Percentiles rank a stretch among this genome's conserved stretches.
These are phyloP conservation scores for Epichloe hybrida DNA, from an alignment of 2,329 filamentous ascomycete genomes.

Conservation along the genomic window DNA sequence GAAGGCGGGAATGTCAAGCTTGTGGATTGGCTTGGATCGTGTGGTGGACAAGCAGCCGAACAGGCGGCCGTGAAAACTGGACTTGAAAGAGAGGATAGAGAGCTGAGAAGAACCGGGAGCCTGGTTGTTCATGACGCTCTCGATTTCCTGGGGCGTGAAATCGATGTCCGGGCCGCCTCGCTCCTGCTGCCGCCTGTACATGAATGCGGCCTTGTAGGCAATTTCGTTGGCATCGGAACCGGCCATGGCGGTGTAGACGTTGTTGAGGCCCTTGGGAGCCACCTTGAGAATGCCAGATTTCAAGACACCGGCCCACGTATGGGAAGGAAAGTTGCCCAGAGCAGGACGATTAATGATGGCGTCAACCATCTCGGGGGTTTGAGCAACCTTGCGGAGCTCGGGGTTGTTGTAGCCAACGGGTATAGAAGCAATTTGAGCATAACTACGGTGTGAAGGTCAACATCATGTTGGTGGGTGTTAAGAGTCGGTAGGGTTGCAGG, in stretches of 20 bases:
- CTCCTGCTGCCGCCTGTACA: constrained; percentile 72
- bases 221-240: constrained; percentile 91
- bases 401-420: constrained; percentile 90
- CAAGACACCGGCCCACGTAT: constrained; percentile 70
- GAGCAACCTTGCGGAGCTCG: constrained; percentile 53
- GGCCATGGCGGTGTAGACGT: constrained; percentile 82
- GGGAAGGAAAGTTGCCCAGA: constrained; percentile 78
- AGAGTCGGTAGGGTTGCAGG: not conserved
- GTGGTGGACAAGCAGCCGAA: constrained; percentile 82
- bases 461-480: not conserved
- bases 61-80: constrained; percentile 78
- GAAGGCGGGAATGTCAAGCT: constrained; percentile 87
- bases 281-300: constrained; percentile 69
- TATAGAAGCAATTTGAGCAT: constrained; percentile 87
- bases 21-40: constrained; percentile 86
- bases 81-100: constrained; percentile 80
- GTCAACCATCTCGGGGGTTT: constrained; percentile 64
- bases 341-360: constrained; percentile 81
- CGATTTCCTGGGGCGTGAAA: constrained; percentile 65
- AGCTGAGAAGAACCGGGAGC: constrained; percentile 60
- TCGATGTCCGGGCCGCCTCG: constrained; percentile 66
- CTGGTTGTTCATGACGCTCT: constrained; percentile 67
- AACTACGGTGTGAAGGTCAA: constrained; percentile 29
- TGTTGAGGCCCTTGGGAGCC: constrained; percentile 68
- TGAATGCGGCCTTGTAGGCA: constrained; percentile 91